These are phyloP conservation scores for Magnusiomyces suaveolens DNA, from an alignment of 1,139 yeast genomes.

Conservation along the genomic window DNA sequence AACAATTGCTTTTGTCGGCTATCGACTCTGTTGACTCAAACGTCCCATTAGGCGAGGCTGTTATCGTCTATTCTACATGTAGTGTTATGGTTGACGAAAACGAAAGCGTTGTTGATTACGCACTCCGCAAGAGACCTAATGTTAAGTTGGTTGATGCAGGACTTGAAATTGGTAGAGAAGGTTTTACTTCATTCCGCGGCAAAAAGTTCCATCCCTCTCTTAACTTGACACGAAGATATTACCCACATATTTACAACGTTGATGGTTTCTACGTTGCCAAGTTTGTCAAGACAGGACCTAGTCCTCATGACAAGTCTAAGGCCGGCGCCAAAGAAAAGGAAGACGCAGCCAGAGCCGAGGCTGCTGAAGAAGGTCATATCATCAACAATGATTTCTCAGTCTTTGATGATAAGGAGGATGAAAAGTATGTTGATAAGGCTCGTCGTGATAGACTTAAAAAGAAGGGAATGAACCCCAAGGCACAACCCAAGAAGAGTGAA, in stretches of 20 bases:
- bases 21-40: conserved; percentile 94
- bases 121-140: conserved; percentile 90
- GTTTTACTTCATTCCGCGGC: conserved; percentile 88
- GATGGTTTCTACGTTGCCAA: conserved; percentile 98
- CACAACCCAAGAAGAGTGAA: conserved; percentile 24
- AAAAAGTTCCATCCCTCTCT: conserved; percentile 75
- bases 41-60: conserved; percentile 76
- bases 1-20: conserved; percentile 85
- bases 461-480: conserved; percentile 69
- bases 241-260: conserved; percentile 96
- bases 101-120: conserved; percentile 98
- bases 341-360: conserved; percentile 64
- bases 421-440: conserved; percentile 61
- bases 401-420: conserved; percentile 71
- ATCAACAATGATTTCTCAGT: conserved; percentile 79
- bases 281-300: conserved; percentile 81
- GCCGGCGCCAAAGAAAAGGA: conserved; percentile 90
- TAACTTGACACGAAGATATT: conserved; percentile 82
- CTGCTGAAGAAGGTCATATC: conserved; percentile 56
- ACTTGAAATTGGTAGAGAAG: conserved; percentile 91
- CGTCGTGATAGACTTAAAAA: conserved; percentile 63
- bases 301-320: conserved; percentile 54
- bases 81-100: conserved; percentile 97
- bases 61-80: conserved; percentile 94
- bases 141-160: conserved; percentile 91